A percentile compares a stretch with the other conserved stretches of the same genome.
Conservation (phyloP, 345 rosid genomes). For the Sisymbrium irio region DNA sequence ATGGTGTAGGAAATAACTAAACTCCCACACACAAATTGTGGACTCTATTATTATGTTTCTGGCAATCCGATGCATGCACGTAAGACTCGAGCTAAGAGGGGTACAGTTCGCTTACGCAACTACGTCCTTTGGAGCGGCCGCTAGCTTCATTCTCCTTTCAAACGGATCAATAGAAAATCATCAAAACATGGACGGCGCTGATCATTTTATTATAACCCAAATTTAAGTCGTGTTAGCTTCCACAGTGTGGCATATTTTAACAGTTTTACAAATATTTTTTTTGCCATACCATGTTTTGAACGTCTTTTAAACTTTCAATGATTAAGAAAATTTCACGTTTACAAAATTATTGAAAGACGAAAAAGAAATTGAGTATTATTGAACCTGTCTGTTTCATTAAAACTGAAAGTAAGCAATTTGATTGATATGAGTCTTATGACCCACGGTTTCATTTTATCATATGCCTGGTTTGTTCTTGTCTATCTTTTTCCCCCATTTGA, state of each 20-base stretch:
- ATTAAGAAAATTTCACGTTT: neutral
- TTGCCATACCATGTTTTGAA: neutral
- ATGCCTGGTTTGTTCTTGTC: neutral
- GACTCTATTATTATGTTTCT: neutral
- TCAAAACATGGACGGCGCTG: neutral
- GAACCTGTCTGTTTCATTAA: constrained; percentile 1
- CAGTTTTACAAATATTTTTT: neutral
- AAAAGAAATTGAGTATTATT: neutral
- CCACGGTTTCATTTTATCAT: constrained; percentile 1
- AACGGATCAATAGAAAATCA: neutral
- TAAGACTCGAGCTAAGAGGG: neutral
- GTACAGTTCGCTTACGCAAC: neutral
- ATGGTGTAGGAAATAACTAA: too few relatives aligned
- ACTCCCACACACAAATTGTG: neutral
- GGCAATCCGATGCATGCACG: neutral
- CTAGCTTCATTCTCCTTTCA: neutral
- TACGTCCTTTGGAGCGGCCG: neutral
- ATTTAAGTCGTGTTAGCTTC: neutral
- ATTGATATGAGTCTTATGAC: constrained; percentile 1
- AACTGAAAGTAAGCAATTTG: neutral
- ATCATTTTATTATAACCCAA: neutral
- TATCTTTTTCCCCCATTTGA: neutral
- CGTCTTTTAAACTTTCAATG: neutral
- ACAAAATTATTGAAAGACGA: neutral
- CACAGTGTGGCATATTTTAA: neutral